These are phyloP conservation scores for Narthecium ossifragum DNA, from an alignment of 106 monocot species.

Conservation along the genomic window DNA sequence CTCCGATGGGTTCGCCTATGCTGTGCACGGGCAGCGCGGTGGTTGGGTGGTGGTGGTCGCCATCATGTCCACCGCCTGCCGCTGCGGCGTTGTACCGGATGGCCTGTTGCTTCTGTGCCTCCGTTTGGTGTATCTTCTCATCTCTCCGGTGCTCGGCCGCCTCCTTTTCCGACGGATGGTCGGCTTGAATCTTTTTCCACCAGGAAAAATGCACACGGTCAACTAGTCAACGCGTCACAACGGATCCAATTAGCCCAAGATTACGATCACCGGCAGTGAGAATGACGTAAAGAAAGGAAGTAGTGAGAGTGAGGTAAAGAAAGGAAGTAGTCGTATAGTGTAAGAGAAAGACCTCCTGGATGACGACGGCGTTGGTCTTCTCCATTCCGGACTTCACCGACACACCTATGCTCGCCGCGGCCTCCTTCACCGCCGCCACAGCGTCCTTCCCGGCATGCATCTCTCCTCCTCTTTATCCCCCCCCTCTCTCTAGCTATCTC, in stretches of 20 bases:
- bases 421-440: conserved; percentile 39
- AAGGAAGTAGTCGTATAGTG: background rate
- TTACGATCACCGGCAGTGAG: background rate
- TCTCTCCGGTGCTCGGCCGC: conserved; percentile 33
- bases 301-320: background rate
- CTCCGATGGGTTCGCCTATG: background rate
- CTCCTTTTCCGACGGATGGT: conserved; percentile 44
- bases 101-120: conserved; percentile 19
- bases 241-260: background rate
- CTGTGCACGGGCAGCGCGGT: conserved; percentile 1
- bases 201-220: background rate
- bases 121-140: conserved; percentile 25
- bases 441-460: conserved; percentile 41
- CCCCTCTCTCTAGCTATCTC: too few relatives aligned
- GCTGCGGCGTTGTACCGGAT: conserved; percentile 22
- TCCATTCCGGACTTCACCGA: conserved; percentile 65
- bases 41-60: background rate
- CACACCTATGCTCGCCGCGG: conserved; percentile 39
- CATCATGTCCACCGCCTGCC: background rate
- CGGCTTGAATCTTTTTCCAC: conserved; percentile 48
- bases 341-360: conserved; percentile 34
- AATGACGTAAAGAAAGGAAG: background rate
- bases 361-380: conserved; percentile 49
- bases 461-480: too few relatives aligned
- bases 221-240: background rate